Conservation (phyloP, 192 early-diverging fungal species). For the Coemansia asiatica region DNA sequence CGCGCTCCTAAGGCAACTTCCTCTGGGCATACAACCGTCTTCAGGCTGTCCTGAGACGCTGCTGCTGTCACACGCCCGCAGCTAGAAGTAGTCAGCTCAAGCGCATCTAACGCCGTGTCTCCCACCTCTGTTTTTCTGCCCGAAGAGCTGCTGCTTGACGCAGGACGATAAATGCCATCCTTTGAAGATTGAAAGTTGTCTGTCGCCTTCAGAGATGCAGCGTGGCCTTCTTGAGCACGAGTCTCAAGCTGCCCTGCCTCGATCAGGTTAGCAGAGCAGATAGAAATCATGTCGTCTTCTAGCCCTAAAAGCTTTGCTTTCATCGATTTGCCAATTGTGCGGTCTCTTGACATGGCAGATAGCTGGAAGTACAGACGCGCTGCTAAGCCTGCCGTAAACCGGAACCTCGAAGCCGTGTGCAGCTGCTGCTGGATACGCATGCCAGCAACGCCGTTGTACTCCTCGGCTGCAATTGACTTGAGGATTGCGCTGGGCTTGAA, state of each 20-base stretch:
- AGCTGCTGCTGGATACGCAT: conserved; percentile 41
- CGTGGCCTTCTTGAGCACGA: conserved; percentile 27
- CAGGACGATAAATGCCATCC: background rate
- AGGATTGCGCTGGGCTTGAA: conserved; percentile 30
- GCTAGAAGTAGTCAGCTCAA: background rate
- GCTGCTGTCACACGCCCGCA: background rate
- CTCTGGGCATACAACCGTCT: background rate
- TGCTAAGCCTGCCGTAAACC: conserved; percentile 35
- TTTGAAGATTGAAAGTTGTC: background rate
- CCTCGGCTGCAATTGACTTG: conserved; percentile 14
- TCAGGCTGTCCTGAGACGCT: background rate
- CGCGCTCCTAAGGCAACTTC: conserved; percentile 48
- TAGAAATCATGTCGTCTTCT: conserved; percentile 24
- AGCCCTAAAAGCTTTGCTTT: conserved; percentile 12
- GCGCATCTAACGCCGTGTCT: background rate
- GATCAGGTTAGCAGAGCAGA: conserved; percentile 41
- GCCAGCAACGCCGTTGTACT: conserved; percentile 6
- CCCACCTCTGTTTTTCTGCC: background rate
- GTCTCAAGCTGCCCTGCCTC: conserved; percentile 49
- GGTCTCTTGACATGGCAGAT: conserved; percentile 14
- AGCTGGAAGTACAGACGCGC: conserved; percentile 35
- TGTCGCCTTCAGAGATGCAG: background rate
- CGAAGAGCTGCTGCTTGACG: background rate
- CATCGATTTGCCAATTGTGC: conserved; percentile 8
- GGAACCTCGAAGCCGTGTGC: conserved; percentile 38